These are phyloP conservation scores for Sorghum bicolor DNA, from an alignment of 176 grass and related monocot species.

Conservation along the genomic window DNA sequence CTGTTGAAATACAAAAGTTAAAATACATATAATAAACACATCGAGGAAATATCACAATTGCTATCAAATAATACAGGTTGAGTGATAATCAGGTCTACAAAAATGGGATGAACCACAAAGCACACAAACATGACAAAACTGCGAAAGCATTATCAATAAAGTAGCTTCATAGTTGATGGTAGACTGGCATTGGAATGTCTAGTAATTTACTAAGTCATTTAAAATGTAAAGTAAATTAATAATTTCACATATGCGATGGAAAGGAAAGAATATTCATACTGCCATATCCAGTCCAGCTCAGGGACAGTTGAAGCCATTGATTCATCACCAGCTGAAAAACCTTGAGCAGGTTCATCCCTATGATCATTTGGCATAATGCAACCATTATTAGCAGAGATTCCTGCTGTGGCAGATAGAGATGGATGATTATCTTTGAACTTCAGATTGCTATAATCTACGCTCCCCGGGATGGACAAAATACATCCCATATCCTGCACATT, in stretches of 20 bases:
- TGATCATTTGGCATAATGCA: constrained; percentile 14
- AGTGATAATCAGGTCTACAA: constrained; percentile 10
- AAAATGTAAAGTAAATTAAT: constrained; percentile 31
- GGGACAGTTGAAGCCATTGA: constrained; percentile 55
- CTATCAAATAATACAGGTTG: background rate
- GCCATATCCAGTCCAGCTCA: constrained; percentile 78
- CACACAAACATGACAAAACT: background rate
- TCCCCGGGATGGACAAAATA: constrained; percentile 7
- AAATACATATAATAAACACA: constrained; percentile 1
- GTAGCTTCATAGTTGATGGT: background rate
- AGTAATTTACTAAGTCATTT: background rate
- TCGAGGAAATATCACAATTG: background rate
- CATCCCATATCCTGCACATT: constrained; percentile 20
- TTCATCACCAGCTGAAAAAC: constrained; percentile 34
- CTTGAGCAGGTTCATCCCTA: constrained; percentile 36
- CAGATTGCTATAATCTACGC: background rate
- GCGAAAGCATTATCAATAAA: constrained; percentile 15
- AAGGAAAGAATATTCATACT: constrained; percentile 58
- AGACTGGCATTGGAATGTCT: background rate
- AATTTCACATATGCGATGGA: background rate
- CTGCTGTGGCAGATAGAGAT: background rate
- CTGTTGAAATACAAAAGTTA: constrained; percentile 36
- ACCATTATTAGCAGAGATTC: constrained; percentile 8
- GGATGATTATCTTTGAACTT: constrained; percentile 24
- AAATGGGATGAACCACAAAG: background rate